Evolutionary conservation across 495 filamentous ascomycete species (phyloP).

Genomic region (Talaromyces nanjingensis): DNA sequence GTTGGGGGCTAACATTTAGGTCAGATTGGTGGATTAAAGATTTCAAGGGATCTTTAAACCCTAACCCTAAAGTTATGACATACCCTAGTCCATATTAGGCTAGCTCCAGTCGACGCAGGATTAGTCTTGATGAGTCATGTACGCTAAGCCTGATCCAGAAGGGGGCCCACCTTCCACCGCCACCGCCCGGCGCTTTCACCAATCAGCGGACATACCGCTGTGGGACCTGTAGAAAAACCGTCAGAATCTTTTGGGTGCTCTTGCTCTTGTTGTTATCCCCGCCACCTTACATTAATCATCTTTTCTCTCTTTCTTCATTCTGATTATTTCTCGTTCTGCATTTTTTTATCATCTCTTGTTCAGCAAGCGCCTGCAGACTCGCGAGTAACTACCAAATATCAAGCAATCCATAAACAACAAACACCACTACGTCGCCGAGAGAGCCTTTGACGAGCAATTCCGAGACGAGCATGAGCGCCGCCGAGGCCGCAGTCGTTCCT

Average conservation of each 20-base stretch:
- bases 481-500: not conserved
- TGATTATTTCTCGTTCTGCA: not conserved
- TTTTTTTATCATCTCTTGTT: not conserved
- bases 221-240: not conserved
- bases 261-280: not conserved
- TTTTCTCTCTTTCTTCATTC: not conserved
- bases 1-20: too few relatives aligned
- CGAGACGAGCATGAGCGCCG: not conserved
- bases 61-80: too few relatives aligned
- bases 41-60: too few relatives aligned
- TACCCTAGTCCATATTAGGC: not conserved
- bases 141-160: conserved; percentile 1
- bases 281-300: not conserved
- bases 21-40: too few relatives aligned
- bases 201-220: not conserved
- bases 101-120: not conserved
- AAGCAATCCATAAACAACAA: conserved; percentile 19
- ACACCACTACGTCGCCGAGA: conserved; percentile 19
- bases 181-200: not conserved
- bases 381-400: not conserved
- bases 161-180: not conserved
- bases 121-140: conserved; percentile 4
- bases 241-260: not conserved
- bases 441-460: not conserved
- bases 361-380: not conserved